These are phyloP conservation scores for Ceratocystis albifundus DNA, from an alignment of 2,329 filamentous ascomycete genomes.

Conservation along the genomic window DNA sequence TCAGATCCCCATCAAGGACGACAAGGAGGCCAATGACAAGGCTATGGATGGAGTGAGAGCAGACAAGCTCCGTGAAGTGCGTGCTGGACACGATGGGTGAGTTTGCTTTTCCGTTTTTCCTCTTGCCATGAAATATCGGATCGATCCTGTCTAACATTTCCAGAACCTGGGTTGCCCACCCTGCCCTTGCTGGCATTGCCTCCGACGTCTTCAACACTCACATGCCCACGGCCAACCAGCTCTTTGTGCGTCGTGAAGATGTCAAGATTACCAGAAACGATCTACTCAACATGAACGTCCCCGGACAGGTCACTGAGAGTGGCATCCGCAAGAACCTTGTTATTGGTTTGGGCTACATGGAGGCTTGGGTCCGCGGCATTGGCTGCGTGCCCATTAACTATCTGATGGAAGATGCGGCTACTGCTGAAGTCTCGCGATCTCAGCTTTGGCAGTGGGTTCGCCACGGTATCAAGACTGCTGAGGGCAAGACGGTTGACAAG, in stretches of 20 bases:
- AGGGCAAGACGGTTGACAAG: conserved; percentile 90
- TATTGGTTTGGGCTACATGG: conserved; percentile 96
- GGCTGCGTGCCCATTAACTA: conserved; percentile 97
- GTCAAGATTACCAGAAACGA: conserved; percentile 78
- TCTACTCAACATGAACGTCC: conserved; percentile 95
- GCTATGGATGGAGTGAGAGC: conserved; percentile 88
- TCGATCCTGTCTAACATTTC: not conserved
- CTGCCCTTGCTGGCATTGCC: conserved; percentile 77
- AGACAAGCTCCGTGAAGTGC: conserved; percentile 92
- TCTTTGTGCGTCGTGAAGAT: conserved; percentile 81
- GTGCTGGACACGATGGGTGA: conserved; percentile 75
- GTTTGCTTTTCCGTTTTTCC: conserved; percentile 17
- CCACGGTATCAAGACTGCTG: conserved; percentile 60
- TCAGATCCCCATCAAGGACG: conserved; percentile 96
- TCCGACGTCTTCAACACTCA: conserved; percentile 91
- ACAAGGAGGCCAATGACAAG: conserved; percentile 78
- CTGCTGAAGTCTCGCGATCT: conserved; percentile 84
- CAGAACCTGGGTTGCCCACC: conserved; percentile 89
- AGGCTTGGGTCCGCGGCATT: conserved; percentile 89
- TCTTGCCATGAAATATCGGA: not conserved
- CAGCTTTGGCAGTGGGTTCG: conserved; percentile 96
- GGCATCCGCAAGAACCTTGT: conserved; percentile 96
- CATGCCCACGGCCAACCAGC: conserved; percentile 97
- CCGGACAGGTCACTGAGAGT: conserved; percentile 80
- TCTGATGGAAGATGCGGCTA: conserved; percentile 96